Evolutionary conservation across 2,329 filamentous ascomycete species (phyloP).

Genomic region (Setomelanomma holmii): DNA sequence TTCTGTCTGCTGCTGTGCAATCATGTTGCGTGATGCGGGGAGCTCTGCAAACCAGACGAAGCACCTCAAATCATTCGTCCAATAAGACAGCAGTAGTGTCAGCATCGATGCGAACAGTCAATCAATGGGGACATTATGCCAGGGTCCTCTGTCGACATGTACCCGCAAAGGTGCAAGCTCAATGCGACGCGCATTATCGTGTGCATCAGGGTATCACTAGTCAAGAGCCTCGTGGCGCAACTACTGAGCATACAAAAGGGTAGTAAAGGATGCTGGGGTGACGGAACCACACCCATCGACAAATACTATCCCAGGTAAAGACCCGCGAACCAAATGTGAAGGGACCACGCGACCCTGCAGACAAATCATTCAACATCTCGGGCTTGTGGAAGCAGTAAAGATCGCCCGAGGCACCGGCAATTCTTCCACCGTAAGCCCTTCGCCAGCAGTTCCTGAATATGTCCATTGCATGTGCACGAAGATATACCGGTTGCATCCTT

Average conservation of each 20-base stretch:
- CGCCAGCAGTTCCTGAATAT: neutral
- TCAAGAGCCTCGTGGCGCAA: neutral
- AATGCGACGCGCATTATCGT: neutral
- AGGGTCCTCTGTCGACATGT: neutral
- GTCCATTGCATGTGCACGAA: neutral
- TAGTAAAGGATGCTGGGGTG: neutral
- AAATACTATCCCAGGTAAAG: neutral
- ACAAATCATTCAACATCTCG: conserved; percentile 8
- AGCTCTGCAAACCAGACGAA: neutral
- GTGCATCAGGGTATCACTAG: neutral
- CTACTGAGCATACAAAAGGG: neutral
- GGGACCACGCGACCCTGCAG: conserved; percentile 13
- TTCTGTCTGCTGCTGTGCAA: neutral
- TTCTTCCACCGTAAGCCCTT: neutral
- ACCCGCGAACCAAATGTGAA: neutral
- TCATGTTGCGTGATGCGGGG: conserved; percentile 4
- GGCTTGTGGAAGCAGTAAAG: conserved; percentile 19
- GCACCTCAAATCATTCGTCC: neutral
- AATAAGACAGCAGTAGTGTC: no score
- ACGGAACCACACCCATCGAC: neutral
- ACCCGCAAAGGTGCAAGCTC: neutral
- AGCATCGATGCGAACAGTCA: neutral
- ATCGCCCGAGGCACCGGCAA: conserved; percentile 22
- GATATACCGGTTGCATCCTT: neutral
- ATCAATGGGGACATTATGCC: neutral